A percentile compares a stretch with the other conserved stretches of the same genome.
These are phyloP conservation scores for Tetradesmus obliquus DNA, from an alignment of 139 green algal genomes.

Conservation along the genomic window DNA sequence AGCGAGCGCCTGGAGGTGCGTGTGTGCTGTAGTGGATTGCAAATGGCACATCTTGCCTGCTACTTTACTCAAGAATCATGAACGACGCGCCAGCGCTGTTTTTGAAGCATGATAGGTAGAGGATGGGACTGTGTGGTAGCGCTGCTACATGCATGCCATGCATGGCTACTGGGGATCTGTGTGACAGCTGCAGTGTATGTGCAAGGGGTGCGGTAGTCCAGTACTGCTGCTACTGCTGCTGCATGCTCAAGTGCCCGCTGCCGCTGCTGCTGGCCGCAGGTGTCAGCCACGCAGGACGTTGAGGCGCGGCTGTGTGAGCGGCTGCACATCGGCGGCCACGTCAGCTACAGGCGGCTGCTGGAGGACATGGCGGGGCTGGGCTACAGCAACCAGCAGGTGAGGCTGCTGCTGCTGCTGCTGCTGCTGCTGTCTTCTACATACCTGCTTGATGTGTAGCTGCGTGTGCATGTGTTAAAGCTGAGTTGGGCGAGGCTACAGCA, in stretches of 20 bases:
- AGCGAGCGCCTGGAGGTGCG: background rate
- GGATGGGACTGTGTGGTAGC: no score
- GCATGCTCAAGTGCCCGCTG: no score
- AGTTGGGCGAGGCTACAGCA: conserved; percentile 16
- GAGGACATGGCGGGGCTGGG: conserved; percentile 24
- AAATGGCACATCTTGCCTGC: no score
- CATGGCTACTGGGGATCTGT: no score
- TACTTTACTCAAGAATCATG: no score
- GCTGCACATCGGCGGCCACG: conserved; percentile 33
- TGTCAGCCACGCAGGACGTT: conserved; percentile 31
- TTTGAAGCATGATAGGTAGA: no score
- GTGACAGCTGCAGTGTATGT: no score
- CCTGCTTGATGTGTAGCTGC: background rate
- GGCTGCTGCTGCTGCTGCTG: background rate
- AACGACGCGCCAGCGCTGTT: no score
- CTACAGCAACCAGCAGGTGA: conserved; percentile 35
- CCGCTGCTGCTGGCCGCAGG: conserved; percentile 5
- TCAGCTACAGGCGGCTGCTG: conserved; percentile 32
- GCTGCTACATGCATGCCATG: no score
- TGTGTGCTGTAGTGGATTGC: background rate
- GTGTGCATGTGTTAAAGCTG: background rate
- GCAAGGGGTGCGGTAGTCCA: no score
- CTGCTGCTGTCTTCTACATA: background rate
- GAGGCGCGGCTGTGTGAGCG: conserved; percentile 41
- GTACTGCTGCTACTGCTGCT: no score